These are phyloP conservation scores for Bryum argenteum DNA, from an alignment of 225 moss, liverwort and hornwort genomes.

Conservation along the genomic window DNA sequence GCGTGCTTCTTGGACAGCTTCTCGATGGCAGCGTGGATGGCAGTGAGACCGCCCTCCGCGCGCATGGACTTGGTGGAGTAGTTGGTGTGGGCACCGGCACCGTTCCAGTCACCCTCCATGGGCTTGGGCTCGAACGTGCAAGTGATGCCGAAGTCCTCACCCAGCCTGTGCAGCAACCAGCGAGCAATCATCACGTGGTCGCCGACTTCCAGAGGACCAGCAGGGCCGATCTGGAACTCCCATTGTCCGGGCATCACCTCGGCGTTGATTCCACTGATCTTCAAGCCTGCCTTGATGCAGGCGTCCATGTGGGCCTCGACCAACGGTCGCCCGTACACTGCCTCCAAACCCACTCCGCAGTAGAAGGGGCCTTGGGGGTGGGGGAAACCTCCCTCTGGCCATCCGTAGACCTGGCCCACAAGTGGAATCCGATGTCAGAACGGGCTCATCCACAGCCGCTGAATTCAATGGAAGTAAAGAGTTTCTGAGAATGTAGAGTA, in stretches of 20 bases:
- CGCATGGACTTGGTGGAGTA: slow-evolving; percentile 92
- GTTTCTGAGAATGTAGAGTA: no score
- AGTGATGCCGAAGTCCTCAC: slow-evolving; percentile 91
- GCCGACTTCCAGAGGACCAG: slow-evolving; percentile 82
- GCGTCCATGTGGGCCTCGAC: slow-evolving; percentile 96
- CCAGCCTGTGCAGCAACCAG: slow-evolving; percentile 84
- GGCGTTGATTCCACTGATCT: slow-evolving; percentile 89
- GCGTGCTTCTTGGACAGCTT: slow-evolving; percentile 78
- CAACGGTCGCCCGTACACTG: slow-evolving; percentile 85
- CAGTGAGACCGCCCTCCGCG: slow-evolving; percentile 74
- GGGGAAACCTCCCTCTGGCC: slow-evolving; percentile 91
- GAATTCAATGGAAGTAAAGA: no score
- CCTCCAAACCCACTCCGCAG: slow-evolving; percentile 91
- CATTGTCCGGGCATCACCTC: slow-evolving; percentile 98
- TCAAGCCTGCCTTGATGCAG: slow-evolving; percentile 82
- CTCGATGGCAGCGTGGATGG: slow-evolving; percentile 84
- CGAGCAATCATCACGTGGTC: slow-evolving; percentile 95
- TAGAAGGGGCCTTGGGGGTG: slow-evolving; percentile 95
- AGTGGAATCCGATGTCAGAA: background rate
- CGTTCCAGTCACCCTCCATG: slow-evolving; percentile 97
- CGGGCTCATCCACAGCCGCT: no score
- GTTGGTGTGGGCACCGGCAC: slow-evolving; percentile 94
- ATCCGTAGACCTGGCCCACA: slow-evolving; percentile 59
- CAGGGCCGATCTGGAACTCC: slow-evolving; percentile 96
- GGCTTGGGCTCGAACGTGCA: slow-evolving; percentile 97